phyloP scores from a whole-genome alignment of 257 asterid genomes.

The Coffea canephora region DNA sequence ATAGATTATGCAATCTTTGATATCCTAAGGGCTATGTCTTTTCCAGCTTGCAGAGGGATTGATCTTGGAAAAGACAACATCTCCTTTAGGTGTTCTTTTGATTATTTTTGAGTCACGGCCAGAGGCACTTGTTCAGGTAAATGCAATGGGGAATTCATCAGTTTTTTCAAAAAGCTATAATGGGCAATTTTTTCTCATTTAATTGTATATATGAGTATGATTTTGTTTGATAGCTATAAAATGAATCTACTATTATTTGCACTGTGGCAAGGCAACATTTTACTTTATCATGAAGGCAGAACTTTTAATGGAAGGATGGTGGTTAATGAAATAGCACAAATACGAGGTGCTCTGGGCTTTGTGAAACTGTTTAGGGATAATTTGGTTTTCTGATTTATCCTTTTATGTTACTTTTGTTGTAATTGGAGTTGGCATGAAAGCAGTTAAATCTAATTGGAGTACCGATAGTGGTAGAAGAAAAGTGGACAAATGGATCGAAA shows the following conservation, averaged over 20 bases:
- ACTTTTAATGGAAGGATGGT: neutral
- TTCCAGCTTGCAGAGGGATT: conserved; percentile 76
- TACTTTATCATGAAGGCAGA: neutral
- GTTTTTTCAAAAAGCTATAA: neutral
- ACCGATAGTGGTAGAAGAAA: neutral
- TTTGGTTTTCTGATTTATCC: neutral
- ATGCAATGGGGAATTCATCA: neutral
- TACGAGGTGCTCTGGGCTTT: neutral
- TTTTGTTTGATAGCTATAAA: neutral
- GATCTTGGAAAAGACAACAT: conserved; percentile 63
- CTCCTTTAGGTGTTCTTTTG: conserved; percentile 72
- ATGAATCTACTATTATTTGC: neutral
- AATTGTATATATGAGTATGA: neutral
- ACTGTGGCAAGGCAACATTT: neutral
- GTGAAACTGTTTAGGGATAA: neutral
- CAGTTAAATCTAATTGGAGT: neutral
- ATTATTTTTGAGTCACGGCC: conserved; percentile 89
- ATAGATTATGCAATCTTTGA: neutral
- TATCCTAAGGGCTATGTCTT: conserved; percentile 11
- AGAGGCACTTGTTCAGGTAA: conserved; percentile 85
- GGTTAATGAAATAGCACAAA: neutral
- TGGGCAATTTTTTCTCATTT: neutral
- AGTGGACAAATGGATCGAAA: neutral
- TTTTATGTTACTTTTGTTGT: neutral
- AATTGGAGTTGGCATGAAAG: neutral